phyloP scores from a whole-genome alignment of 1,284 basidiomycete species.

The Ceratobasidium sp. region DNA sequence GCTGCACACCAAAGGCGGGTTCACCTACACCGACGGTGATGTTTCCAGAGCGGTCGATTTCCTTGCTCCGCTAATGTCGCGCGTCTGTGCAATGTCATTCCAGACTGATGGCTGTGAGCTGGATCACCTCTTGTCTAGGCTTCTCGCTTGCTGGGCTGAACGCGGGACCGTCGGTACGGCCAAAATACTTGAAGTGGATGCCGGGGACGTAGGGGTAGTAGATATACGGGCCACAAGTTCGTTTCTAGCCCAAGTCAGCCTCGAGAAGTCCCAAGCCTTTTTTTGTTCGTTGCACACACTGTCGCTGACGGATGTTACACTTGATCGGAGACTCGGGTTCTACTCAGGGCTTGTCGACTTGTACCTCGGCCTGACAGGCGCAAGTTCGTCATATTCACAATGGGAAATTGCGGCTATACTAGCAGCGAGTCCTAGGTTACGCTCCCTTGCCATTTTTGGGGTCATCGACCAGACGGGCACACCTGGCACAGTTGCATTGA shows the following conservation, averaged over 20 bases:
- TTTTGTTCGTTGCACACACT: neutral
- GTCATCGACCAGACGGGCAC: neutral
- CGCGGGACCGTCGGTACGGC: neutral
- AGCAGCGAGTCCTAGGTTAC: neutral
- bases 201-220: too few species aligned
- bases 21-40: too few species aligned
- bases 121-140: neutral
- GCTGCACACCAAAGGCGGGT: neutral
- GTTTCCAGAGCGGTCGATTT: neutral
- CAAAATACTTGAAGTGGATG: neutral
- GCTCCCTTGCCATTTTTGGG: neutral
- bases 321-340: neutral
- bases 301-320: neutral
- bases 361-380: neutral
- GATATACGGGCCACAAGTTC: too few species aligned
- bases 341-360: neutral
- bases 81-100: neutral
- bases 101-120: neutral
- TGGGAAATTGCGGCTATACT: neutral
- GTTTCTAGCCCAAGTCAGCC: too few species aligned
- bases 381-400: neutral
- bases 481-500: neutral
- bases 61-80: neutral
- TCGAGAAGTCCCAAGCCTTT: too few species aligned
- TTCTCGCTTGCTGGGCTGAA: neutral